Evolutionary conservation across 495 filamentous ascomycete species (phyloP), one percentile per base, ranked within the genome.

Genomic region (Xylaria sp.): DNA sequence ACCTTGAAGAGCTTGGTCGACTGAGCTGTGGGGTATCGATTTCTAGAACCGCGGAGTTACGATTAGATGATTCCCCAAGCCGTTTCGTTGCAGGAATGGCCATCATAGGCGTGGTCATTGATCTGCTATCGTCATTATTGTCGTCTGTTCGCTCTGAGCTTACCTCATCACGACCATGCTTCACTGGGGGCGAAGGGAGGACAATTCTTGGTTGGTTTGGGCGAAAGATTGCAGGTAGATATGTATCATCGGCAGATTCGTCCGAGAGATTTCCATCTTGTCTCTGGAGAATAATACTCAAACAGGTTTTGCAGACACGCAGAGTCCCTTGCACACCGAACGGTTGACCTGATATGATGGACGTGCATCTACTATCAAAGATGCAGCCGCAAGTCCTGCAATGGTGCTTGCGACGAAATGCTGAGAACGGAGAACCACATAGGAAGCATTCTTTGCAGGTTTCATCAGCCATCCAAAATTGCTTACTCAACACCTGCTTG

Each of bases 401-500:
- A 77, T 99, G 97, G 81, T 99, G 97, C 77, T 98, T 98, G 68
- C 97, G 89, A 67, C 97, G 88, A 77, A 97, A 98, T 26, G 97
- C 97, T 3, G 93, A 92, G 75, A 99, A 98, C 24, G 93, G 86
- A 72, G 93, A 91, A 53, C 90, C 91, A 75, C 97, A 99, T 57
- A 93, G 86, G 76, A 98, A 99, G 78, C 97, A 99, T 73, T 98
- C 95, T 80, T 95, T 98, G 57, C 94, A 95, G 77, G 97, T 97
- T 76, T 98, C 97, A 81, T 99, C 97, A 57, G 93, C 92, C 97
- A 99, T 99, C 97, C 97, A 99, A 77, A 97, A 98, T 66, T 97
- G 93, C 78, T 92, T 95, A 74, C 91, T 97, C 17, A 98, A 83
- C 41, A 98, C 87, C 78, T 92, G 93, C 75, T 93, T 95, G 69